A percentile compares a stretch with the other conserved stretches of the same genome.
Conservation (phyloP, 2,329 filamentous ascomycete species). For the Fusarium sp. region DNA sequence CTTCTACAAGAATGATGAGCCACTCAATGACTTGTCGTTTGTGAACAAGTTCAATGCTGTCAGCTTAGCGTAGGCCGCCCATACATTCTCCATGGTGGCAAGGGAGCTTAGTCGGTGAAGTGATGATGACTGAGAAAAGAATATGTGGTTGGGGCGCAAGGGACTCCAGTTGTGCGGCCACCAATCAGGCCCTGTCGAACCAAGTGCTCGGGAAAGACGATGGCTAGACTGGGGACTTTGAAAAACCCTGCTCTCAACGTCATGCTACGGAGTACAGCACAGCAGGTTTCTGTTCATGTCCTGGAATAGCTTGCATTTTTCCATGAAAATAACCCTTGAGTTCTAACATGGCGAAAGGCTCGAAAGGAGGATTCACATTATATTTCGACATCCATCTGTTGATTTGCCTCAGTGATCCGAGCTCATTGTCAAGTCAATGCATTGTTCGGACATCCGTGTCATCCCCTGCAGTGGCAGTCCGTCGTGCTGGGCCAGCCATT, state of each 20-base stretch:
- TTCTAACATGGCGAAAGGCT: not conserved
- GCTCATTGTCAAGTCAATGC: constrained; percentile 30
- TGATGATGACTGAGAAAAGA: constrained; percentile 23
- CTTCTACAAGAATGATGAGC: constrained; percentile 15
- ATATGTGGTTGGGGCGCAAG: constrained; percentile 26
- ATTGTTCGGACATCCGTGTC: constrained; percentile 15
- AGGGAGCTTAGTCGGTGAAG: constrained; percentile 34
- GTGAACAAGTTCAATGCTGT: constrained; percentile 15
- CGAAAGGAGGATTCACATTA: not conserved
- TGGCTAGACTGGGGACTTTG: constrained; percentile 33
- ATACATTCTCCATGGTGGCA: constrained; percentile 25
- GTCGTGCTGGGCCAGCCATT: constrained; percentile 26
- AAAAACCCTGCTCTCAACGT: constrained; percentile 28
- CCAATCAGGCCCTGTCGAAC: constrained; percentile 43
- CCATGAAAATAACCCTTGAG: not conserved
- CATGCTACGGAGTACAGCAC: constrained; percentile 13
- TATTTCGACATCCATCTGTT: constrained; percentile 1
- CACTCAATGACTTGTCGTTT: constrained; percentile 20
- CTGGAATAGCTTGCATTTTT: not conserved
- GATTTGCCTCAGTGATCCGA: constrained; percentile 19
- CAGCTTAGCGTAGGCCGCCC: constrained; percentile 42
- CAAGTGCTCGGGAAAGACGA: constrained; percentile 34
- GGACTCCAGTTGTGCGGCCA: constrained; percentile 33
- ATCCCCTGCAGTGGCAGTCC: constrained; percentile 22
- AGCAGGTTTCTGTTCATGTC: not conserved